phyloP scores from a whole-genome alignment of 192 early-diverging fungal species.

The Coemansia aciculifera region DNA sequence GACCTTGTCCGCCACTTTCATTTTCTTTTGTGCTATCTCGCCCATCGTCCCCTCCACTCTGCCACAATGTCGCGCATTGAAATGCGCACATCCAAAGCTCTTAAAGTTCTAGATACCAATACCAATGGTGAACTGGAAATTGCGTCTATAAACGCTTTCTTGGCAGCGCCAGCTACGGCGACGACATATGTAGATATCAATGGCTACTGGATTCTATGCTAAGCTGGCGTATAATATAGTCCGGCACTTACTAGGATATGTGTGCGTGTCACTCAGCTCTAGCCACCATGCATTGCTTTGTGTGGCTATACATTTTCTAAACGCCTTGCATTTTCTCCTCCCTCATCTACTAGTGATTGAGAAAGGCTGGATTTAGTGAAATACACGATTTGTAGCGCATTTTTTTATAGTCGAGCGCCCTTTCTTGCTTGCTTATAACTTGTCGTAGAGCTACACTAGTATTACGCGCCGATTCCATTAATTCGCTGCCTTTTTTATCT shows the following conservation, averaged over 20 bases:
- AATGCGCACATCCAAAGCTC: background rate
- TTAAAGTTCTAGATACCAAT: background rate
- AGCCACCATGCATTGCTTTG: slow-evolving; percentile 7
- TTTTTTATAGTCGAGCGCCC: background rate
- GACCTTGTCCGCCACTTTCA: background rate
- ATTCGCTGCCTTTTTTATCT: background rate
- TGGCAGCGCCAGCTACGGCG: background rate
- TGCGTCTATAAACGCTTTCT: background rate
- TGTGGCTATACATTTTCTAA: background rate
- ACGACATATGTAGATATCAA: background rate
- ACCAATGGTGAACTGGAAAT: background rate
- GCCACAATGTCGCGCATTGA: background rate
- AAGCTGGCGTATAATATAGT: background rate
- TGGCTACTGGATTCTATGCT: background rate
- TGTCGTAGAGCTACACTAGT: background rate
- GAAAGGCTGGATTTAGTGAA: background rate
- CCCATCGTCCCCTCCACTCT: background rate
- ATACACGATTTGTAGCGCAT: background rate
- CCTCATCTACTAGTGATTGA: background rate
- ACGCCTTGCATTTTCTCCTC: slow-evolving; percentile 1
- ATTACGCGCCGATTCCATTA: background rate
- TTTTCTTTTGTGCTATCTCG: background rate
- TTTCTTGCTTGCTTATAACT: background rate
- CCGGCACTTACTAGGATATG: background rate
- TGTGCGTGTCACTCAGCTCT: slow-evolving; percentile 6